phyloP scores from a whole-genome alignment of 495 filamentous ascomycete genomes.

The Lindgomyces ingoldianus region DNA sequence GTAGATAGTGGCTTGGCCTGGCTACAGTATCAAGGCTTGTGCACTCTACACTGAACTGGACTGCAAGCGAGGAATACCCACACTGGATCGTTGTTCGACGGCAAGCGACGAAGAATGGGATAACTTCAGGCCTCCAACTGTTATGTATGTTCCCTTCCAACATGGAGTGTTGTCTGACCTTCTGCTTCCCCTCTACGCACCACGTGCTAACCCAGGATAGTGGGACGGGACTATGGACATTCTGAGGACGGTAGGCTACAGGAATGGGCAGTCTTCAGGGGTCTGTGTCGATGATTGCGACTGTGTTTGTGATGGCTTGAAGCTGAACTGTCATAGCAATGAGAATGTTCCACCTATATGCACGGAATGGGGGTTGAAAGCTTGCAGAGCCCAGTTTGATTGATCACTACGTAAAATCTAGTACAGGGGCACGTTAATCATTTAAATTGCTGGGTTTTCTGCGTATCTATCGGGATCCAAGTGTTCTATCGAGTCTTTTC shows the following conservation, averaged over 20 bases:
- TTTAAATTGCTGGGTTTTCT: not conserved
- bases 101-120: not conserved
- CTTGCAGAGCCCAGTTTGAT: not conserved
- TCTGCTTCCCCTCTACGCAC: not conserved
- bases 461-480: not conserved
- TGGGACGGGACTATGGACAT: conserved; percentile 1
- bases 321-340: not conserved
- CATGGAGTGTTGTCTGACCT: not conserved
- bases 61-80: not conserved
- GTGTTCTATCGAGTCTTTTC: not conserved
- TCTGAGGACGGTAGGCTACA: not conserved
- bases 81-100: not conserved
- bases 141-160: not conserved
- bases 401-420: not conserved
- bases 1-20: no score
- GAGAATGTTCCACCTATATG: not conserved
- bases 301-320: not conserved
- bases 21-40: no score
- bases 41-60: not conserved
- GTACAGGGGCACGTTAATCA: not conserved
- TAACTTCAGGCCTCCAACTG: not conserved
- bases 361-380: not conserved
- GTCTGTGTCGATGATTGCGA: not conserved
- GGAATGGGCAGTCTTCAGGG: not conserved
- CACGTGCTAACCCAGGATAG: not conserved